Base-by-base conservation (phyloP, 768 basidiomycete species). In the Boletus rubroflammeus region DNA sequence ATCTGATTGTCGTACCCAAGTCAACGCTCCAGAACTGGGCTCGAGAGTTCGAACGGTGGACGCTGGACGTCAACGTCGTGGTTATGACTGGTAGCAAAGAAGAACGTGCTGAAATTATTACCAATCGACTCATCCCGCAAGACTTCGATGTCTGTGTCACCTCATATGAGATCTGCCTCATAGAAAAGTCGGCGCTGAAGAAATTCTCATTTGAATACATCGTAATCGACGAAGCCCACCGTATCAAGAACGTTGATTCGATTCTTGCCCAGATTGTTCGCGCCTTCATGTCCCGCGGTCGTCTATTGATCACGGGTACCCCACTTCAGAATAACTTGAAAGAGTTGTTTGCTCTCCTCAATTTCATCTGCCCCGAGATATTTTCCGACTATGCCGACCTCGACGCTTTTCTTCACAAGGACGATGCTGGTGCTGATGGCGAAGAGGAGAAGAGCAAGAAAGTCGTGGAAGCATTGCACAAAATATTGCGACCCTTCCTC, bases 191-290 rank as follows among this genome's bases (percentile, higher is more conserved):
- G n/a, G 81, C 88, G 0, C 77, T 98, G 57, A 93, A 92, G 73
- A 96, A 96, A 70, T 92, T 98, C 70, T 88, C 88, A 0, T 98
- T 98, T 76, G 92, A 96, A 71, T 98, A 98, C 73, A 98, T 98
- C 71, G 83, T 90, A 60, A 98, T 99, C 65, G 96, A 99, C 73
- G 96, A 99, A 73, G 96, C 96, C 1, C 96, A 99, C 67, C 88
- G 97, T 23, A 99, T 99, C 81, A 98, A 98, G 77, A 98, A 98
- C 68, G 94, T 96, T 61, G 93, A 98, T 69, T 96, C 93, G 13
- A 88, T 98, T 63, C 81, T 99, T 15, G 86, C 87, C 15, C 93
- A 97, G 72, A 98, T 99, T 64, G 93, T 98, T 45, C 83, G 96
- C 46, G 77, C 88, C 3, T 98, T 98, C 73, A 81, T 83, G 63